Percentiles rank a stretch among this genome's conserved stretches.
Conservation (phyloP, 2,329 filamentous ascomycete genomes). For the Monosporascus sp. region DNA sequence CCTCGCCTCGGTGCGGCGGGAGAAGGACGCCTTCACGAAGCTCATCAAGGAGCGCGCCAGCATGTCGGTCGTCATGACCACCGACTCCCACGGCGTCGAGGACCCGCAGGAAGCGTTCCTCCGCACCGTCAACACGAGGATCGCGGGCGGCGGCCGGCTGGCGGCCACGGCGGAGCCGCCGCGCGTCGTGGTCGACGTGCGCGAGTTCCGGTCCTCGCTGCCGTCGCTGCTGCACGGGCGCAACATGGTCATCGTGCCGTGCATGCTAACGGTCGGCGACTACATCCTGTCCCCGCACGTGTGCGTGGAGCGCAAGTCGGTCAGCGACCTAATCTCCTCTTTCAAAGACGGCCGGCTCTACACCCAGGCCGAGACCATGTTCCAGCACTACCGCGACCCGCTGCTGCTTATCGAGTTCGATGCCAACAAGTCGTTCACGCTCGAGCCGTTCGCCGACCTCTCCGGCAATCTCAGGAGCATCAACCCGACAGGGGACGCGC, state of each 20-base stretch:
- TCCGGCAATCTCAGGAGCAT: conserved; percentile 57
- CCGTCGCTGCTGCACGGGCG: conserved; percentile 87
- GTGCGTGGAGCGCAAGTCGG: conserved; percentile 89
- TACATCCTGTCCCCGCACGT: conserved; percentile 90
- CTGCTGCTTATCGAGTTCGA: conserved; percentile 98
- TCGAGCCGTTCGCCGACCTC: conserved; percentile 72
- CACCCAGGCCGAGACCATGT: conserved; percentile 90
- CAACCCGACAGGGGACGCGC: conserved; percentile 48
- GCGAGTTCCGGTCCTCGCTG: conserved; percentile 89
- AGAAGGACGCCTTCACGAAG: conserved; percentile 94
- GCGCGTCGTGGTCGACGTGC: conserved; percentile 88
- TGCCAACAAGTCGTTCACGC: conserved; percentile 92
- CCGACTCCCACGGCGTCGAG: conserved; percentile 61
- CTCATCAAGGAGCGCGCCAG: conserved; percentile 89
- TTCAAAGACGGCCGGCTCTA: conserved; percentile 90
- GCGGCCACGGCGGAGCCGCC: conserved; percentile 80
- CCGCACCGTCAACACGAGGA: conserved; percentile 91
- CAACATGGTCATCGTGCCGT: conserved; percentile 83
- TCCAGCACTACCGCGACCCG: conserved; percentile 80
- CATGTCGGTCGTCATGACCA: conserved; percentile 84
- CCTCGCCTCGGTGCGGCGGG: conserved; percentile 79
- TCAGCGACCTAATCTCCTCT: conserved; percentile 85
- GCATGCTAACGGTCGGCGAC: conserved; percentile 93
- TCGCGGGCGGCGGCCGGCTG: conserved; percentile 85
- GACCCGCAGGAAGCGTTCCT: conserved; percentile 90